Conservation (phyloP, 306 rosid species). For the apple (Malus domestica) region DNA sequence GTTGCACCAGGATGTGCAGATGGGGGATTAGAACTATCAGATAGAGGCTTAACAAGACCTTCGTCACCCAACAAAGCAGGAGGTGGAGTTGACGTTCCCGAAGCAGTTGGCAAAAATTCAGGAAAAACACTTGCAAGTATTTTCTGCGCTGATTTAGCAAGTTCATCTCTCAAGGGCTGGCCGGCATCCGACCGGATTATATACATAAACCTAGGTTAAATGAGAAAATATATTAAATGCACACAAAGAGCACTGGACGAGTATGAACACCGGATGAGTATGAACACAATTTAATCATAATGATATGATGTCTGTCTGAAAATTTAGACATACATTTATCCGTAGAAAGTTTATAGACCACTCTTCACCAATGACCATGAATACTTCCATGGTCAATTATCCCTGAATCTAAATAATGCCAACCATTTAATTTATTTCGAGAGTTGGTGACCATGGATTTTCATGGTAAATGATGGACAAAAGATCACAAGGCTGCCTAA, state of each 20-base stretch:
- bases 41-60: conserved; percentile 46
- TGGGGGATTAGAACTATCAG: conserved; percentile 47
- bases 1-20: conserved; percentile 43
- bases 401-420: neutral
- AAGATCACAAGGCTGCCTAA: neutral
- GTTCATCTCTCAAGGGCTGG: conserved; percentile 91
- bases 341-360: neutral
- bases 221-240: neutral
- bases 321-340: neutral
- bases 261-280: neutral
- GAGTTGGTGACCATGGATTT: neutral
- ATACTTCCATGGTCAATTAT: neutral
- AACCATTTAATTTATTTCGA: neutral
- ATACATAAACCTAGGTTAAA: conserved; percentile 69
- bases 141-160: conserved; percentile 92
- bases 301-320: neutral
- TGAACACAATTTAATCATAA: neutral
- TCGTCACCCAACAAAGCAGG: conserved; percentile 56
- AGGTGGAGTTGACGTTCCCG: conserved; percentile 56
- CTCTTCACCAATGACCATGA: neutral
- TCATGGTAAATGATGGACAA: neutral
- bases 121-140: conserved; percentile 85
- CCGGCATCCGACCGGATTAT: conserved; percentile 92
- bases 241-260: neutral
- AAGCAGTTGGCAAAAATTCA: conserved; percentile 60